These are phyloP conservation scores for Penstemon barbatus DNA, from an alignment of 257 asterid genomes.

Conservation along the genomic window DNA sequence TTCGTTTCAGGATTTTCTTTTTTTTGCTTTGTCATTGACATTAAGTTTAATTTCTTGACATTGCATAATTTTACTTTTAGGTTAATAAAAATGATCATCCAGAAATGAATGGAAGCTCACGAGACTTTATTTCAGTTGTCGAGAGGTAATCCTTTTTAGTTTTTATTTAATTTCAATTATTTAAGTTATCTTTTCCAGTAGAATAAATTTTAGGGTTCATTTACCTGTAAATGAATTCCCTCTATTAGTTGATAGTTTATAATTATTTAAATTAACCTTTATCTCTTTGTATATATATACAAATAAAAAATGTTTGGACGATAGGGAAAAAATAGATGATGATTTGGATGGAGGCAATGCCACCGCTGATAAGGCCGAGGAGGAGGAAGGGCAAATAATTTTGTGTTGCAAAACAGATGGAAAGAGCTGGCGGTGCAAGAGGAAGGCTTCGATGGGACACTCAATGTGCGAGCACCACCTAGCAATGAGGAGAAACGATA, in stretches of 20 bases:
- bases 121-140: constrained; percentile 24
- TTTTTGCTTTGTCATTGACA: constrained; percentile 26
- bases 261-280: too few species aligned
- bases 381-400: background rate
- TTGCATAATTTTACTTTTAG: constrained; percentile 40
- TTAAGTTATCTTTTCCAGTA: too few species aligned
- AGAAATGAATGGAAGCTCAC: constrained; percentile 40
- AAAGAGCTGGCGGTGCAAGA: constrained; percentile 60
- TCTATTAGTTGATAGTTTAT: too few species aligned
- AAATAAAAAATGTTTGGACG: constrained; percentile 1
- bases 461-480: constrained; percentile 56
- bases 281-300: too few species aligned
- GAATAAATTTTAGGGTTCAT: too few species aligned
- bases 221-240: too few species aligned
- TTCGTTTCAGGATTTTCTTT: constrained; percentile 26
- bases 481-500: constrained; percentile 28
- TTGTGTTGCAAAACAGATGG: constrained; percentile 58
- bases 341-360: constrained; percentile 11
- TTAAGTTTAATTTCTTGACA: constrained; percentile 29
- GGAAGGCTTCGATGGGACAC: constrained; percentile 39
- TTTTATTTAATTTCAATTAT: too few species aligned
- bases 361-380: background rate
- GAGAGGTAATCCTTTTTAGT: constrained; percentile 42
- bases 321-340: constrained; percentile 7
- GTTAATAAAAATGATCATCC: constrained; percentile 27